Conservation (phyloP, 305 asterid species). For the Fraxinus dipetala region DNA sequence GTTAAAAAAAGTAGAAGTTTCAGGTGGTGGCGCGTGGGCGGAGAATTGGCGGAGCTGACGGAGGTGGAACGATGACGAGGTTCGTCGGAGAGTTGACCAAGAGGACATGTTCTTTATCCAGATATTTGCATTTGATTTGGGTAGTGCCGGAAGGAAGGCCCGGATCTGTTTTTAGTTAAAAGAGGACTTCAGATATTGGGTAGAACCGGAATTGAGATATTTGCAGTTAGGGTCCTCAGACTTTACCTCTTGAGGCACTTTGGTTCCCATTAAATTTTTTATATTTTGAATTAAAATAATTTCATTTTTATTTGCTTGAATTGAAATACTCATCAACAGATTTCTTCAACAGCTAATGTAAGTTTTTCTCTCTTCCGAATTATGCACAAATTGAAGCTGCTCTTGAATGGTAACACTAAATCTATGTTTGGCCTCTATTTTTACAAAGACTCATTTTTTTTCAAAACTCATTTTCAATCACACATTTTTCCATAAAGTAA, state of each 20-base stretch:
- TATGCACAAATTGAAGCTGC: no score
- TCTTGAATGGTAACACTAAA: no score
- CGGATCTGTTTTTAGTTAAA: background rate
- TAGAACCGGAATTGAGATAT: background rate
- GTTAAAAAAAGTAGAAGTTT: slow-evolving; percentile 9
- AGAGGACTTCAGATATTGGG: background rate
- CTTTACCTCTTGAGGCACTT: background rate
- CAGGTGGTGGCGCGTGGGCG: slow-evolving; percentile 22
- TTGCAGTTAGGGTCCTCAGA: background rate
- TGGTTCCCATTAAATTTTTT: background rate
- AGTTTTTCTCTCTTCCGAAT: background rate
- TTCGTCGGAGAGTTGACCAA: slow-evolving; percentile 56
- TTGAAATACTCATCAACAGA: background rate
- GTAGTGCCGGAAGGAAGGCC: background rate
- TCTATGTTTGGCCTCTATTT: no score
- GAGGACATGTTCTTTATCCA: slow-evolving; percentile 35
- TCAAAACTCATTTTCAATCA: no score
- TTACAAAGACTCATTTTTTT: no score
- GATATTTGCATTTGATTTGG: background rate
- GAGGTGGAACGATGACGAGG: slow-evolving; percentile 26
- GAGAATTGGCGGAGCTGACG: slow-evolving; percentile 38
- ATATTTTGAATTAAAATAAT: background rate
- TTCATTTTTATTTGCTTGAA: no score
- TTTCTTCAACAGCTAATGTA: background rate
- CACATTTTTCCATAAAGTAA: no score